Conservation (phyloP, 2,329 filamentous ascomycete genomes). For the Aspergillus spinulosporus region DNA sequence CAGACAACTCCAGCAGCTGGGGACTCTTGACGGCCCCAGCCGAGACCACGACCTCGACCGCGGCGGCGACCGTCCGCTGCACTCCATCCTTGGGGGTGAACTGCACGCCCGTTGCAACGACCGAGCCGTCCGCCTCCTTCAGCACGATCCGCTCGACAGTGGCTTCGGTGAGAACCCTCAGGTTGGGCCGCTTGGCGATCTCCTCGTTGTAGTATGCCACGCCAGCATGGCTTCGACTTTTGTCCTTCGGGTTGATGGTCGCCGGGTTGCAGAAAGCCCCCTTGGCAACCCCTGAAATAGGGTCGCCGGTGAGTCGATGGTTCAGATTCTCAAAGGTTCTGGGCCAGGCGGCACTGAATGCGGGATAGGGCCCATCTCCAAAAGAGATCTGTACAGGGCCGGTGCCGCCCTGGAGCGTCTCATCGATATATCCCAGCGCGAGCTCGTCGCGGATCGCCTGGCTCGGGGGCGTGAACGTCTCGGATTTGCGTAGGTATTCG, state of each 20-base stretch:
- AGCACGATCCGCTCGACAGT: slow-evolving; percentile 45
- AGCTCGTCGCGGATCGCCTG: background rate
- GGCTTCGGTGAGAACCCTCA: slow-evolving; percentile 50
- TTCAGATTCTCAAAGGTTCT: slow-evolving; percentile 17
- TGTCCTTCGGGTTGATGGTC: slow-evolving; percentile 17
- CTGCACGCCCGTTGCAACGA: background rate
- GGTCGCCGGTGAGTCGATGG: slow-evolving; percentile 18
- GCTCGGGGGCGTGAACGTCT: slow-evolving; percentile 24
- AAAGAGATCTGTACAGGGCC: slow-evolving; percentile 26
- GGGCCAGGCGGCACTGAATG: slow-evolving; percentile 21
- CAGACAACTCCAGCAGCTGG: slow-evolving; percentile 61
- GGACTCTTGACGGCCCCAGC: slow-evolving; percentile 60
- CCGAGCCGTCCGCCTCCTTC: background rate
- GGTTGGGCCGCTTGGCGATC: slow-evolving; percentile 43
- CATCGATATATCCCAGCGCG: slow-evolving; percentile 20
- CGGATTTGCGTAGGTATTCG: slow-evolving; percentile 53
- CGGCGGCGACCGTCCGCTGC: slow-evolving; percentile 29
- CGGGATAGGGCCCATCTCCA: slow-evolving; percentile 19
- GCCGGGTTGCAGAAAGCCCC: slow-evolving; percentile 20
- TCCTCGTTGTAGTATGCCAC: slow-evolving; percentile 26
- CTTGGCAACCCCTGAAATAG: slow-evolving; percentile 15
- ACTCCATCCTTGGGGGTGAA: slow-evolving; percentile 19
- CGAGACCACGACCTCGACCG: slow-evolving; percentile 58
- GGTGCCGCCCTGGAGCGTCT: slow-evolving; percentile 21
- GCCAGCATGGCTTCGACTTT: slow-evolving; percentile 22